Base-by-base conservation (phyloP, 148 eudicot genomes). In the Silene conica region DNA sequence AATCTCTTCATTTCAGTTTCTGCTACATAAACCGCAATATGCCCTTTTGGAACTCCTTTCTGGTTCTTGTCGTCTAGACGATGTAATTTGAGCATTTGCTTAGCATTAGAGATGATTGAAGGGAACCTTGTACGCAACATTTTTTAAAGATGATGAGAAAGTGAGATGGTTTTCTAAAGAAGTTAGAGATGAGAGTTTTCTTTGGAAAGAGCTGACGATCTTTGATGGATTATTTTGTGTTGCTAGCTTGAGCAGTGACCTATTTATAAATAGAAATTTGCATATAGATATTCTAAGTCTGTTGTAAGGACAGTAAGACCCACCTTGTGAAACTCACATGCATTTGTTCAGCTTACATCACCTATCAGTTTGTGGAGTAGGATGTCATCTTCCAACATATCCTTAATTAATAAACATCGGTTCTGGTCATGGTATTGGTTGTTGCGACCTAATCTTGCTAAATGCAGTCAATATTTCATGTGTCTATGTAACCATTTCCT, bases 21-120 rank as follows among this genome's bases (percentile, higher is more conserved):
- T n/a, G 89, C 92, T 31, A 88, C 86, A 69, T 88, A 86, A 55
- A 88, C 87, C 14, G 87, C 89, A 52, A 86, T 62, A 77, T 85
- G 86, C 12, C 92, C 92, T 64, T 85, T 86, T 60, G 79, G 88
- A 76, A 88, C 83, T 60, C 72, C 75, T 60, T 73, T 63, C 75
- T 68, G 80, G 54, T n/a, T 73, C 62, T 54, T 80, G 65, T n/a
- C 65, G 9, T 71, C 61, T 18, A 19, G 52, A 45, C 59, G 76
- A 45, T 52, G 67, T 68, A 69, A 52, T 69, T 69, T 69, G 57
- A 63, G 50, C 20, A 60, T 62, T 63, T 62, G 74, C 67, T 73
- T 80, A 59, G 83, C 74, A 54, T 69, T 77, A 54, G 74, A 34
- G 74, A 76, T 68, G 70, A 76, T 73, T 15, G 67, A 67, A 67